Conservation (phyloP, 2,329 filamentous ascomycete genomes). For the Colletotrichum tofieldiae region DNA sequence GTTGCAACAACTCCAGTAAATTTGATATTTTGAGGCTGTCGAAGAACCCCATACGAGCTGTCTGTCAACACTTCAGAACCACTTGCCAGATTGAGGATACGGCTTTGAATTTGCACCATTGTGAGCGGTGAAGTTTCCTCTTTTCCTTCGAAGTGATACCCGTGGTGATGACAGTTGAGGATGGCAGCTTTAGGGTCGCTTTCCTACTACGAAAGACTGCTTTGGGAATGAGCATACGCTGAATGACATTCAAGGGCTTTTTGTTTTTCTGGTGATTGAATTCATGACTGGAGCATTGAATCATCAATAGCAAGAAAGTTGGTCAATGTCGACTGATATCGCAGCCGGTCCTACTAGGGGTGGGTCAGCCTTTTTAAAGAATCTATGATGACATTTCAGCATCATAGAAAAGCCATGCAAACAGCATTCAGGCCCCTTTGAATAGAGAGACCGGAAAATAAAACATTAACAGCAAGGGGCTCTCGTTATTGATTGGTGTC, state of each 20-base stretch:
- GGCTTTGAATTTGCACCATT: too few relatives aligned
- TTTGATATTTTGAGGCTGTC: too few relatives aligned
- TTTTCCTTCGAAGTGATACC: too few relatives aligned
- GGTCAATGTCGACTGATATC: fast-evolving
- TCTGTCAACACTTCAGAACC: too few relatives aligned
- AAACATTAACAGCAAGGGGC: constrained; percentile 19
- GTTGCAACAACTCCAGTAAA: too few relatives aligned
- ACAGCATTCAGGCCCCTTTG: constrained; percentile 19
- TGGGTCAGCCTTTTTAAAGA: neutral
- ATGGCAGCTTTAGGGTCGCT: too few relatives aligned
- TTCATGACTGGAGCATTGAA: neutral
- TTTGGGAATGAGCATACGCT: fast-evolving
- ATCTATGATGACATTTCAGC: constrained; percentile 29
- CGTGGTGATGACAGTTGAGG: too few relatives aligned
- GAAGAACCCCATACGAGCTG: too few relatives aligned
- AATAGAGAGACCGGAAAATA: constrained; percentile 21
- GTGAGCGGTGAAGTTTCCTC: too few relatives aligned
- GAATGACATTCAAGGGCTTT: neutral
- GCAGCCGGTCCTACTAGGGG: neutral
- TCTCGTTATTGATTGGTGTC: constrained; percentile 40
- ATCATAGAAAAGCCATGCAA: neutral
- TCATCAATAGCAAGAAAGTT: fast-evolving
- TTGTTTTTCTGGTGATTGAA: too few relatives aligned
- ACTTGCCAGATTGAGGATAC: too few relatives aligned
- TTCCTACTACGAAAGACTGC: neutral